These are phyloP conservation scores for Daldinia sp. DNA, from an alignment of 2,329 filamentous ascomycete species.

Conservation along the genomic window DNA sequence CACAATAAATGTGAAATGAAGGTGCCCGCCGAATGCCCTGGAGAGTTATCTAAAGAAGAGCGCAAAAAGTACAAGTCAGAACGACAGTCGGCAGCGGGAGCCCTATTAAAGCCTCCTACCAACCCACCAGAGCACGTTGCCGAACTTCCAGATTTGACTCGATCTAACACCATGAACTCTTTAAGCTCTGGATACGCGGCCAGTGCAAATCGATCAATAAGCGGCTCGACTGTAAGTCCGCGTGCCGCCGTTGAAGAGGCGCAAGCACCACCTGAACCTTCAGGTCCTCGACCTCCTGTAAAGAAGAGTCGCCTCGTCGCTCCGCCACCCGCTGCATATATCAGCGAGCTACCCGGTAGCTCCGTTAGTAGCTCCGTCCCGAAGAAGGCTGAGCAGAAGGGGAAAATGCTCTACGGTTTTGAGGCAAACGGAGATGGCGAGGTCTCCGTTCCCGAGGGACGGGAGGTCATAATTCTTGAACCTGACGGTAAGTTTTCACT, in stretches of 20 bases:
- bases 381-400: constrained; percentile 68
- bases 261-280: constrained; percentile 56
- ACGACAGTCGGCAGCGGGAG: constrained; percentile 72
- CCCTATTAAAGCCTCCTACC: constrained; percentile 63
- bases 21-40: constrained; percentile 93
- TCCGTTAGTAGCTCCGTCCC: constrained; percentile 61
- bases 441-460: constrained; percentile 81
- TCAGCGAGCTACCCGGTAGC: constrained; percentile 73
- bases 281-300: constrained; percentile 62
- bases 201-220: constrained; percentile 80
- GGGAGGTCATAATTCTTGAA: constrained; percentile 82
- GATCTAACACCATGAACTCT: constrained; percentile 91
- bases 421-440: constrained; percentile 85
- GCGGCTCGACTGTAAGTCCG: constrained; percentile 61
- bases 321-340: constrained; percentile 85
- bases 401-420: constrained; percentile 91
- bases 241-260: constrained; percentile 65
- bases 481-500: constrained; percentile 81
- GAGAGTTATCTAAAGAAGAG: constrained; percentile 93
- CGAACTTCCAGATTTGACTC: constrained; percentile 75
- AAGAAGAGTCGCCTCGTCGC: constrained; percentile 83
- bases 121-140: constrained; percentile 64
- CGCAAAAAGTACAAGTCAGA: constrained; percentile 90
- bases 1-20: constrained; percentile 99
- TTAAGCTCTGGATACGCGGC: constrained; percentile 88